These are phyloP conservation scores for Allantophomopsis cytisporea DNA, from an alignment of 2,329 filamentous ascomycete genomes.

Conservation along the genomic window DNA sequence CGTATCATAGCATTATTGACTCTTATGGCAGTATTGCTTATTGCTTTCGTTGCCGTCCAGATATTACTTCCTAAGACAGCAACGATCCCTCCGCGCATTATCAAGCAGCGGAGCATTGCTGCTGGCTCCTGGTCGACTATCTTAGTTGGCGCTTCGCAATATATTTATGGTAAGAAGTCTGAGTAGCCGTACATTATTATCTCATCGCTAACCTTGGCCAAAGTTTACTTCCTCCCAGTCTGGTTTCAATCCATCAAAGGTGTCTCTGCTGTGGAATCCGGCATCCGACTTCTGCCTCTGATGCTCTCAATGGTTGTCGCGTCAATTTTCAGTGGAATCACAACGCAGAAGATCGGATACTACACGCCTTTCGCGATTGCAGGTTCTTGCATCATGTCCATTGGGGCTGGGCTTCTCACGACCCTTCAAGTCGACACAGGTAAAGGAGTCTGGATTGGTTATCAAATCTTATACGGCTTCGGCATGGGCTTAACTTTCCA, in stretches of 20 bases:
- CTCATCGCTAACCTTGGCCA: conserved; percentile 9
- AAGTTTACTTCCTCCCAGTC: conserved; percentile 23
- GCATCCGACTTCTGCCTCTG: conserved; percentile 18
- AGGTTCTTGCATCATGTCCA: neutral
- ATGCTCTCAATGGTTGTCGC: conserved; percentile 14
- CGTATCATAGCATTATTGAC: too few species aligned
- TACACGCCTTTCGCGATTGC: conserved; percentile 33
- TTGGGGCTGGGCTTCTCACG: conserved; percentile 33
- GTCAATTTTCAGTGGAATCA: conserved; percentile 21
- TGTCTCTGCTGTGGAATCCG: conserved; percentile 23
- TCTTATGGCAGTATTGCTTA: too few species aligned
- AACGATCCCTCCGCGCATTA: too few species aligned
- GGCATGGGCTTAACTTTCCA: conserved; percentile 44
- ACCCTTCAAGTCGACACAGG: conserved; percentile 32
- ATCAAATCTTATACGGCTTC: conserved; percentile 37
- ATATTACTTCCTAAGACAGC: too few species aligned
- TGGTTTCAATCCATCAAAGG: conserved; percentile 27
- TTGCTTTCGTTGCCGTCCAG: too few species aligned
- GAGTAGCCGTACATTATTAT: conserved; percentile 19
- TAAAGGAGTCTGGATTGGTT: conserved; percentile 37
- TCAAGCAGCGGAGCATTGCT: too few species aligned
- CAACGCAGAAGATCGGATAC: conserved; percentile 33
- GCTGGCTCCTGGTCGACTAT: too few species aligned
- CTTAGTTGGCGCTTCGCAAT: too few species aligned
- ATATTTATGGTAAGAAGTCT: conserved; percentile 12